phyloP scores from a whole-genome alignment of 495 filamentous ascomycete genomes.

The Venustampulla echinocandica region DNA sequence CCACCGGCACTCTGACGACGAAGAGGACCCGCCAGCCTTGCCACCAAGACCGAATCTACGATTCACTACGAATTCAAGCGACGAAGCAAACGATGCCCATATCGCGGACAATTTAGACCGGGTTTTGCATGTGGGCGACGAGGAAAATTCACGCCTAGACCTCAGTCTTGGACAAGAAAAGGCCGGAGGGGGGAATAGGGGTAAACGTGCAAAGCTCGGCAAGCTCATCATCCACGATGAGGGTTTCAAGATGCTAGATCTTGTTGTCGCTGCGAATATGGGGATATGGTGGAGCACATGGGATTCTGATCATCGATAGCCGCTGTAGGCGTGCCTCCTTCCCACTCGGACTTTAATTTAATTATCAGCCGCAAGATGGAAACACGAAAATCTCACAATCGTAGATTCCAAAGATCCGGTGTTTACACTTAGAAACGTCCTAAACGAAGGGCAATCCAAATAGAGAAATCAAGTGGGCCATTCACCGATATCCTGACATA shows the following conservation, averaged over 20 bases:
- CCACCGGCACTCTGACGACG: conserved; percentile 15
- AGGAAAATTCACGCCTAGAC: conserved; percentile 48
- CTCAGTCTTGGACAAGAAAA: conserved; percentile 66
- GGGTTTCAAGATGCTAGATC: conserved; percentile 89
- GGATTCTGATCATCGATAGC: conserved; percentile 41
- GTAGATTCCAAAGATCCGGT: no score
- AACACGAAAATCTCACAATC: no score
- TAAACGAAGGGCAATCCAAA: no score
- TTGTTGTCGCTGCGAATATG: conserved; percentile 85
- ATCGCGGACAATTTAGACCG: neutral
- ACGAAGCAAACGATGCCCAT: neutral
- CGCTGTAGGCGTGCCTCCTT: no score
- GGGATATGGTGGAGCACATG: conserved; percentile 89
- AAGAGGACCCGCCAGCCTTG: conserved; percentile 10
- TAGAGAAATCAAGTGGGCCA: no score
- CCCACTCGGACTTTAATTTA: no score
- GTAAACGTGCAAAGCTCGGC: conserved; percentile 83
- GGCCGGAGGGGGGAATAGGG: conserved; percentile 71
- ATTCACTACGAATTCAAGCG: neutral
- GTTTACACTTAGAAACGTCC: no score
- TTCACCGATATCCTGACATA: no score
- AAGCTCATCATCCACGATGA: conserved; percentile 88
- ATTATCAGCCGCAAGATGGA: no score
- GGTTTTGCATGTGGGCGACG: neutral
- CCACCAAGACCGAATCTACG: conserved; percentile 8